Evolutionary conservation across 345 rosid genomes (phyloP).

Genomic region (Odontarrhena argentea): DNA sequence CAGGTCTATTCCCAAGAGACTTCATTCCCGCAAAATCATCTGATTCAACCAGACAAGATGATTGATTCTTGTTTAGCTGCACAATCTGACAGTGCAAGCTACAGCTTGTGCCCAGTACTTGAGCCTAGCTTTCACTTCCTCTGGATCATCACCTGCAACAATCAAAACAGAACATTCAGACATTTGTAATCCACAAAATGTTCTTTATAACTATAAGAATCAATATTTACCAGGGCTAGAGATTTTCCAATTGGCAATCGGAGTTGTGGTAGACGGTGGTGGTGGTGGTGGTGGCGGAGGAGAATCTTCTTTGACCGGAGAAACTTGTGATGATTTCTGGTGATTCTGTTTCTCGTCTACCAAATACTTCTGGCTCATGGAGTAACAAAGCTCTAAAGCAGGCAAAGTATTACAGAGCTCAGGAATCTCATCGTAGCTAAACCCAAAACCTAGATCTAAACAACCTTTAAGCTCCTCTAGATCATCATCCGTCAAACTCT

Average conservation of each 20-base stretch:
- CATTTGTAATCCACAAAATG: background rate
- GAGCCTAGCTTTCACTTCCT: conserved; percentile 93
- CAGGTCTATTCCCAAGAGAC: conserved; percentile 50
- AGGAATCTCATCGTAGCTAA: conserved; percentile 92
- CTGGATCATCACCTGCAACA: conserved; percentile 81
- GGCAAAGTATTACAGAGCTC: conserved; percentile 93
- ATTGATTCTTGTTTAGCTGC: conserved; percentile 55
- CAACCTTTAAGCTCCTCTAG: conserved; percentile 92
- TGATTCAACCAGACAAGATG: conserved; percentile 16
- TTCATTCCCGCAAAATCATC: conserved; percentile 40
- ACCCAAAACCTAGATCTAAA: conserved; percentile 91
- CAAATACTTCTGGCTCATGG: conserved; percentile 83
- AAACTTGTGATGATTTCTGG: conserved; percentile 47
- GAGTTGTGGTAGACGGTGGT: conserved; percentile 38
- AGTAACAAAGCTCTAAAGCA: conserved; percentile 91
- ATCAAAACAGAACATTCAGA: background rate
- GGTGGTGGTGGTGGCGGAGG: conserved; percentile 16
- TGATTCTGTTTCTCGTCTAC: conserved; percentile 56
- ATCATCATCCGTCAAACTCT: conserved; percentile 90
- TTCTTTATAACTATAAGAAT: background rate
- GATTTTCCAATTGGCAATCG: conserved; percentile 89
- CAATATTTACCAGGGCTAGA: conserved; percentile 77
- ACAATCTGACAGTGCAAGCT: conserved; percentile 86
- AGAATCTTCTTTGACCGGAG: conserved; percentile 37
- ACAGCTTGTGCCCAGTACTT: conserved; percentile 97